Evolutionary conservation across 78 protist genomes (phyloP).

Genomic region (Blattamonas nauphoetae): DNA sequence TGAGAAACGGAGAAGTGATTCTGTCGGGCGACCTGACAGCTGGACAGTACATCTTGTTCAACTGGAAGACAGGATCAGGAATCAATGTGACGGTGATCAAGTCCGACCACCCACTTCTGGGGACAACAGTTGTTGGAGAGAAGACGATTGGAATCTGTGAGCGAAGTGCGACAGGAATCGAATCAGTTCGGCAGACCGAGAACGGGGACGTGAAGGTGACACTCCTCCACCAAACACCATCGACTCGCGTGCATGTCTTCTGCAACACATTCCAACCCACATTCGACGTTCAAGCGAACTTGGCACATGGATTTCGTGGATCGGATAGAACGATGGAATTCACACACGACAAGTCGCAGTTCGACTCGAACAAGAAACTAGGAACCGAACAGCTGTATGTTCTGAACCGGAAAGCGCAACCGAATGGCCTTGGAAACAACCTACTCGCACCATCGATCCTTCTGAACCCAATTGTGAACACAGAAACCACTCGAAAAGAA

Average conservation of each 20-base stretch:
- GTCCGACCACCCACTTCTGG: background rate
- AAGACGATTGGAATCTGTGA: background rate
- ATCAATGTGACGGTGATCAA: background rate
- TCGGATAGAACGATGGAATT: too few species aligned
- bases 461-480: too few species aligned
- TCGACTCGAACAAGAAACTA: too few species aligned
- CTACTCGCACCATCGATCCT: too few species aligned
- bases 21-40: background rate
- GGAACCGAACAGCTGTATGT: too few species aligned
- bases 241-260: background rate
- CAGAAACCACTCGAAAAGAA: too few species aligned
- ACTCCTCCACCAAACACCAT: background rate
- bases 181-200: background rate
- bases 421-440: too few species aligned
- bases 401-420: too few species aligned
- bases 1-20: background rate
- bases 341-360: too few species aligned
- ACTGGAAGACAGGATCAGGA: background rate
- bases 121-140: background rate
- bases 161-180: background rate
- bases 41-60: background rate
- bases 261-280: too few species aligned
- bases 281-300: too few species aligned
- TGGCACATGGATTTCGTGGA: too few species aligned
- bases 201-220: background rate